Evolutionary conservation across 2,329 filamentous ascomycete genomes (phyloP), one percentile per base, ranked within the genome.

Genomic region (Xylaria multiplex): DNA sequence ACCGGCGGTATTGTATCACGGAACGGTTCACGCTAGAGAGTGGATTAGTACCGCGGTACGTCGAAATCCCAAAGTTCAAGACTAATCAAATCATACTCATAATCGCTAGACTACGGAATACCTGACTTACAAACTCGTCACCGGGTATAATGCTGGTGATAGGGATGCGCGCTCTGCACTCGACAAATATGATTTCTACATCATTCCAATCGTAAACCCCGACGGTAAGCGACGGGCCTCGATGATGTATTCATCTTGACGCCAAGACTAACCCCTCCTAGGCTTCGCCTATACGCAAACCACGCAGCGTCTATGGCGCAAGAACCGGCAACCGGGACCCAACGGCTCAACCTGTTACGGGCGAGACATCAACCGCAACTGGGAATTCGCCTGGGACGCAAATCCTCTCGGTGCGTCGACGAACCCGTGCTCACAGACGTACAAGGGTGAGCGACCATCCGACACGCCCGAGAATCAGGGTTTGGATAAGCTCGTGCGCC

Each of bases 151-250:
- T 30, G 73, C 72, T 55, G 73, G 70, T 6, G 77, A 81, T 50
- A 71, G 76, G 6, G 72, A 75, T 8, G 77, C 81, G 16, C 78
- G 75, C 56, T 74, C 77, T 1, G 80, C 84, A 64, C 79, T 88
- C 43, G 81, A 88, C 75, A 83, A 81, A 56, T 88, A 86, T 70
- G 90, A 91, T 77, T 89, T 89, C 70, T 90, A 89, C 75, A 83
- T 91, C 70, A 82, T 90, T 66, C 87, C 88, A 2, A 78, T 89
- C 27, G 86, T 88, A 16, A 90, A 90, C 72, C 86, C 86, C 0
- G 87, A 89, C 62, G 86, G 84, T 84, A 73, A 71, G 78, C 24
- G 6, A 32, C 46, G 13, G 3, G 6, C 6, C 5, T 16, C 19
- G 11, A 22, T 16, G 4, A 50, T 3, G 14, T 13, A 19, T 54